phyloP scores from a whole-genome alignment of 1,284 basidiomycete species.

The Athelia sp. region DNA sequence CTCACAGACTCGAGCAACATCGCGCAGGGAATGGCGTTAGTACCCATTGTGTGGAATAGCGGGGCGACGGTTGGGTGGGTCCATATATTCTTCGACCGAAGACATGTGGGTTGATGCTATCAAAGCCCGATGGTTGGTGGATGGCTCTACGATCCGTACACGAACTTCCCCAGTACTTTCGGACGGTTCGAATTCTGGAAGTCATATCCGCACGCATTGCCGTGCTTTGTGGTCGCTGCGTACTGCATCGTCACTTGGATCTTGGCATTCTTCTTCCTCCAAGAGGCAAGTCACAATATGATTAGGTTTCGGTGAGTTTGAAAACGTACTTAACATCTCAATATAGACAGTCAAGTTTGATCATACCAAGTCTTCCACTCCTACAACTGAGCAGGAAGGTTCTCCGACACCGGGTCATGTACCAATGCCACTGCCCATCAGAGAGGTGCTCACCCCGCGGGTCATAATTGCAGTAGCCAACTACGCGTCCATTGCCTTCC shows the following conservation, averaged over 20 bases:
- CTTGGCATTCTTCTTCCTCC: conserved; percentile 5
- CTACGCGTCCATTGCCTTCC: conserved; percentile 23
- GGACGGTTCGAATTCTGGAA: conserved; percentile 30
- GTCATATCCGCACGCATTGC: conserved; percentile 40
- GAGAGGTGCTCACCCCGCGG: conserved; percentile 15
- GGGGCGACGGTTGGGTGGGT: conserved; percentile 42
- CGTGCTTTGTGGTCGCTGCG: conserved; percentile 32
- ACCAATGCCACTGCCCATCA: conserved; percentile 9
- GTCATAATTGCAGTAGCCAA: conserved; percentile 20
- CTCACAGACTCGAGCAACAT: conserved; percentile 48
- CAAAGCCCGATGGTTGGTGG: neutral
- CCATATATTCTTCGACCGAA: too few species aligned
- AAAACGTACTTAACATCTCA: too few species aligned
- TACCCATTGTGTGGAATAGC: conserved; percentile 40
- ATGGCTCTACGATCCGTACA: neutral
- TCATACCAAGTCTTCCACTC: too few species aligned
- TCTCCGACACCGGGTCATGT: too few species aligned
- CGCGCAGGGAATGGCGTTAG: conserved; percentile 36
- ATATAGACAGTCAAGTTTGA: too few species aligned
- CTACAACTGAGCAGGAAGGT: too few species aligned
- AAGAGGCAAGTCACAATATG: conserved; percentile 9
- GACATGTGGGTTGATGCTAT: too few species aligned
- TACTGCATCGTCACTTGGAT: conserved; percentile 27
- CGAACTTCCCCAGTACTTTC: neutral
- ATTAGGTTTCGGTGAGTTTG: too few species aligned